These are phyloP conservation scores for Pichia californica DNA, from an alignment of 805 yeast species.

Conservation along the genomic window DNA sequence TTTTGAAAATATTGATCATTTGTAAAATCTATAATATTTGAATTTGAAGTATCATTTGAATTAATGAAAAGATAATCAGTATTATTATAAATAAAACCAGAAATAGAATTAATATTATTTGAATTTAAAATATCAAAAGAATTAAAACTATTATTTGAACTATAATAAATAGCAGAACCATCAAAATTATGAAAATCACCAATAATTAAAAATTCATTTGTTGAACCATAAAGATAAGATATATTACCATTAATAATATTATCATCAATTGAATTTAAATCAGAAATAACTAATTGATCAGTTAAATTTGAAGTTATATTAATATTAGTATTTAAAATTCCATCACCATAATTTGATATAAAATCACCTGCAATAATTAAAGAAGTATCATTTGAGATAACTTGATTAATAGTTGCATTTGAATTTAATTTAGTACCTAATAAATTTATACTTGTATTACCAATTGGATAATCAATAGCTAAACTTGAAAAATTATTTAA, in stretches of 20 bases:
- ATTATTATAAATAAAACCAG: slow-evolving; percentile 29
- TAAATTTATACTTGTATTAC: slow-evolving; percentile 42
- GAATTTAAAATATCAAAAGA: slow-evolving; percentile 27
- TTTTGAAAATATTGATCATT: slow-evolving; percentile 31
- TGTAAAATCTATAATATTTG: slow-evolving; percentile 32
- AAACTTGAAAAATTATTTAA: slow-evolving; percentile 47
- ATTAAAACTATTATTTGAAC: slow-evolving; percentile 33
- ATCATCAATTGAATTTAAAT: slow-evolving; percentile 23
- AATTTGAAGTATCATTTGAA: slow-evolving; percentile 13
- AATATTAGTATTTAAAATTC: slow-evolving; percentile 31
- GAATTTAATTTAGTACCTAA: slow-evolving; percentile 33
- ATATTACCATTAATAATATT: slow-evolving; percentile 34
- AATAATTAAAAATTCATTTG: slow-evolving; percentile 34
- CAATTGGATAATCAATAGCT: slow-evolving; percentile 29
- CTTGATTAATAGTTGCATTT: slow-evolving; percentile 35
- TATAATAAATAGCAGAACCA: slow-evolving; percentile 27
- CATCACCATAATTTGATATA: slow-evolving; percentile 30
- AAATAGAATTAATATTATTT: slow-evolving; percentile 15
- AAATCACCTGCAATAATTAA: slow-evolving; percentile 47
- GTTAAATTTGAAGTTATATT: slow-evolving; percentile 16
- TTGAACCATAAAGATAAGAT: slow-evolving; percentile 17
- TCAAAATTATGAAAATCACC: slow-evolving; percentile 33
- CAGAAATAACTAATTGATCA: slow-evolving; percentile 8
- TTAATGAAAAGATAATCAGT: slow-evolving; percentile 38
- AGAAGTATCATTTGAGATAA: slow-evolving; percentile 27